These are phyloP conservation scores for Chaetothyriales sp. DNA, from an alignment of 2,329 filamentous ascomycete species.

Conservation along the genomic window DNA sequence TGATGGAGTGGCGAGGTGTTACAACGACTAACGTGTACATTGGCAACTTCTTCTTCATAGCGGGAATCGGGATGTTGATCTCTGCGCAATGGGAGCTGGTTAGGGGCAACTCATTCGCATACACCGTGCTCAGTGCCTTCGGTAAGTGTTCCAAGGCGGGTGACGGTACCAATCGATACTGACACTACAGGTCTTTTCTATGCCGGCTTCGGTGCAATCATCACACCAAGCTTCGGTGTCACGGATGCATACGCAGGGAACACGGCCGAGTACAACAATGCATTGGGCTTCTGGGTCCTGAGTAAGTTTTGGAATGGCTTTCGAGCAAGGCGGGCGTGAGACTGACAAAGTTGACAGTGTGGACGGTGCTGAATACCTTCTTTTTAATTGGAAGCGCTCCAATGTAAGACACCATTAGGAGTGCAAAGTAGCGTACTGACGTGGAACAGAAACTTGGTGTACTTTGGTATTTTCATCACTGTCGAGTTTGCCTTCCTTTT, in stretches of 20 bases:
- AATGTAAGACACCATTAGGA: conserved; percentile 12
- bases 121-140: conserved; percentile 43
- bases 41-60: conserved; percentile 42
- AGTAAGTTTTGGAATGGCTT: conserved; percentile 20
- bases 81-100: conserved; percentile 45
- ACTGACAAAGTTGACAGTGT: conserved; percentile 23
- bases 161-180: conserved; percentile 9
- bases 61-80: conserved; percentile 39
- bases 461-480: conserved; percentile 36
- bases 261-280: conserved; percentile 35
- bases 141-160: conserved; percentile 22
- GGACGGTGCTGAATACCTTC: conserved; percentile 35
- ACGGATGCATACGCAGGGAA: conserved; percentile 29
- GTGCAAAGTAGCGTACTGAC: neutral
- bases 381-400: conserved; percentile 35
- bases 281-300: conserved; percentile 37
- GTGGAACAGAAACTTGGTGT: conserved; percentile 29
- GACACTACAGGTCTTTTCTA: conserved; percentile 30
- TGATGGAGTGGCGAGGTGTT: conserved; percentile 44
- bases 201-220: conserved; percentile 35
- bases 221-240: conserved; percentile 36
- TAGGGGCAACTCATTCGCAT: conserved; percentile 39
- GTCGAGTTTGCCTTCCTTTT: conserved; percentile 34
- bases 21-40: conserved; percentile 39
- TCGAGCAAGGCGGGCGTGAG: neutral